Conservation (phyloP, 257 asterid species). For the Ilex aquifolium region DNA sequence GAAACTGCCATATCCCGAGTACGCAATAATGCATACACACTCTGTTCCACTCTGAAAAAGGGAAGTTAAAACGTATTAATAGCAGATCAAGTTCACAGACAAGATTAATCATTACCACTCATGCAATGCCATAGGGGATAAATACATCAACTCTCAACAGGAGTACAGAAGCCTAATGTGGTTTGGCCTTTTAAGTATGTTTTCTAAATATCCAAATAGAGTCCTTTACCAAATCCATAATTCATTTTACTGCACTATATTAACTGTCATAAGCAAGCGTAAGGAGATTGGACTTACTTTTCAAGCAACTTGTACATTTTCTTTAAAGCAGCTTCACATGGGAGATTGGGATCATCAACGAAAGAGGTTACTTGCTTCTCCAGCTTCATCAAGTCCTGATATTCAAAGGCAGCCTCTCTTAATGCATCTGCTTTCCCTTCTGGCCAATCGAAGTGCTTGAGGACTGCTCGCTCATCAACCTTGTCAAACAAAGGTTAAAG, state of each 20-base stretch:
- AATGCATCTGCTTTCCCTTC: constrained; percentile 96
- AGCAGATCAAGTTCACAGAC: neutral
- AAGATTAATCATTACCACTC: no score
- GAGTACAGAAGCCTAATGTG: no score
- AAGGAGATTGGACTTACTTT: constrained; percentile 53
- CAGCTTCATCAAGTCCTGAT: constrained; percentile 79
- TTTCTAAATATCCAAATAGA: no score
- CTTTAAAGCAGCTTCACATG: constrained; percentile 82
- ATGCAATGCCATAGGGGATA: no score
- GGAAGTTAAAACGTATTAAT: neutral
- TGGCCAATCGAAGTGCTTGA: constrained; percentile 98
- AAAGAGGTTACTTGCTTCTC: constrained; percentile 76
- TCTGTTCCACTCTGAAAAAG: constrained; percentile 66
- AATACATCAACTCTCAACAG: no score
- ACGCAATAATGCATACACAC: constrained; percentile 78
- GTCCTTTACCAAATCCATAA: no score
- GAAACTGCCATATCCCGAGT: constrained; percentile 93
- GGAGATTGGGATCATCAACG: constrained; percentile 71
- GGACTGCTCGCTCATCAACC: constrained; percentile 98
- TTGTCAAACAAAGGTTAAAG: constrained; percentile 16
- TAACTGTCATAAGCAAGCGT: constrained; percentile 1
- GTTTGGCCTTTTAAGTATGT: no score
- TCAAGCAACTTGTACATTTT: constrained; percentile 96
- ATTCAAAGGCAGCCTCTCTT: constrained; percentile 91
- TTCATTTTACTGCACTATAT: constrained; percentile 6